A percentile compares a stretch with the other conserved stretches of the same genome.
These are phyloP conservation scores for Acidiella bohemica DNA, from an alignment of 495 filamentous ascomycete genomes.

Conservation along the genomic window DNA sequence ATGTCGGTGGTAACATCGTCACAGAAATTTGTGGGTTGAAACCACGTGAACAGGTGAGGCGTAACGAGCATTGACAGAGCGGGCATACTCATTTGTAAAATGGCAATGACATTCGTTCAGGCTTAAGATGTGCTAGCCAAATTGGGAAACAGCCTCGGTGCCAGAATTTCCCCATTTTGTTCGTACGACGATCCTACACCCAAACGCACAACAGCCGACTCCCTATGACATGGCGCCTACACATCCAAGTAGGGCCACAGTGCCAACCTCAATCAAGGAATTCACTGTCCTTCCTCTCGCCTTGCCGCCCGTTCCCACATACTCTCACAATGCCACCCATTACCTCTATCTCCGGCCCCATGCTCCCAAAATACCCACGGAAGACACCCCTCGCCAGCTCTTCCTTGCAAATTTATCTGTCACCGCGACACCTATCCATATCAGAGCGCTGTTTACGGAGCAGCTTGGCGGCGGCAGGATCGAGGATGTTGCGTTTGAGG, in stretches of 20 bases:
- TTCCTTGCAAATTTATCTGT: constrained; percentile 81
- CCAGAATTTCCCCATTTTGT: no score
- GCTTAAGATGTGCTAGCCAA: no score
- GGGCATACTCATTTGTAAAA: no score
- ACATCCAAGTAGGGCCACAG: no score
- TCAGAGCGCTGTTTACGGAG: constrained; percentile 57
- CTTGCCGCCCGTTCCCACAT: constrained; percentile 47
- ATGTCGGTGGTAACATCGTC: no score
- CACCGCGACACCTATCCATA: constrained; percentile 63
- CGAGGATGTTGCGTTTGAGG: constrained; percentile 60
- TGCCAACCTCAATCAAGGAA: constrained; percentile 17
- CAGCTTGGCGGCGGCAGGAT: constrained; percentile 57
- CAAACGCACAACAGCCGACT: background rate
- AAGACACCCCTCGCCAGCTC: constrained; percentile 50
- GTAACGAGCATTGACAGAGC: no score
- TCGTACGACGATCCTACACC: background rate
- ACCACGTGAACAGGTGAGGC: no score
- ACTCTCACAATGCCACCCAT: constrained; percentile 49
- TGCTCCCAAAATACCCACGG: constrained; percentile 58
- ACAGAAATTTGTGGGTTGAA: no score
- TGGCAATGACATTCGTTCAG: no score
- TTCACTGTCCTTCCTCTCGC: constrained; percentile 25
- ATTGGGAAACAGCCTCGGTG: no score
- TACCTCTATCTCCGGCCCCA: constrained; percentile 79
- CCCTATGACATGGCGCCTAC: no score